Conservation (phyloP, 371 early-diverging fungal genomes). For the Mortierella sp. region DNA sequence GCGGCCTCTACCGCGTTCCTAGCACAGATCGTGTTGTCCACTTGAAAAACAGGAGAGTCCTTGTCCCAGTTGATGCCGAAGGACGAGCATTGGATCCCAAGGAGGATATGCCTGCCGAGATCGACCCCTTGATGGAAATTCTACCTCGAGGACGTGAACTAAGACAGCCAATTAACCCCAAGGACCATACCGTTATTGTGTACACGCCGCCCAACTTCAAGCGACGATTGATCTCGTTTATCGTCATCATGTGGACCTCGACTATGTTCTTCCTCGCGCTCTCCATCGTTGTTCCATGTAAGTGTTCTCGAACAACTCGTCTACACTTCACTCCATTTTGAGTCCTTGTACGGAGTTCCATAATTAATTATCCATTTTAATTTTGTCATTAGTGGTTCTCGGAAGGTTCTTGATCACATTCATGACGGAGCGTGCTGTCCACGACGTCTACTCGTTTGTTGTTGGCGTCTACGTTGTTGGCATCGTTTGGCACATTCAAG, state of each 20-base stretch:
- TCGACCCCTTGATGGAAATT: conserved; percentile 64
- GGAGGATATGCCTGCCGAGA: conserved; percentile 68
- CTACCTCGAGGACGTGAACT: conserved; percentile 60
- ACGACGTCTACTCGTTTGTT: conserved; percentile 72
- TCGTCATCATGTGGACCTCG: conserved; percentile 69
- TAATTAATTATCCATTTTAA: neutral
- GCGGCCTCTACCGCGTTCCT: conserved; percentile 71
- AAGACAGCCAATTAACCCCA: conserved; percentile 53
- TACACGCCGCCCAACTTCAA: conserved; percentile 79
- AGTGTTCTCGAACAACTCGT: conserved; percentile 20
- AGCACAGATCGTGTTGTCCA: conserved; percentile 72
- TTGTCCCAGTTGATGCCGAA: conserved; percentile 78
- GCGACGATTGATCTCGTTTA: conserved; percentile 56
- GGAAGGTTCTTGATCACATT: conserved; percentile 62
- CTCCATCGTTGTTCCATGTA: conserved; percentile 62
- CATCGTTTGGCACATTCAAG: conserved; percentile 18
- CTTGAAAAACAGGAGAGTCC: conserved; percentile 75
- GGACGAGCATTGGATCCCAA: conserved; percentile 73
- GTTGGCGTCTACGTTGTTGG: conserved; percentile 55
- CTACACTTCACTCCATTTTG: neutral
- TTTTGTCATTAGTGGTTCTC: conserved; percentile 52
- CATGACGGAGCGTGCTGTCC: conserved; percentile 56
- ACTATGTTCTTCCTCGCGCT: conserved; percentile 58
- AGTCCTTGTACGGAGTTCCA: neutral
- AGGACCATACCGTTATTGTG: conserved; percentile 66